Evolutionary conservation across 2,329 filamentous ascomycete genomes (phyloP).

Genomic region (Beauveria bassiana): DNA sequence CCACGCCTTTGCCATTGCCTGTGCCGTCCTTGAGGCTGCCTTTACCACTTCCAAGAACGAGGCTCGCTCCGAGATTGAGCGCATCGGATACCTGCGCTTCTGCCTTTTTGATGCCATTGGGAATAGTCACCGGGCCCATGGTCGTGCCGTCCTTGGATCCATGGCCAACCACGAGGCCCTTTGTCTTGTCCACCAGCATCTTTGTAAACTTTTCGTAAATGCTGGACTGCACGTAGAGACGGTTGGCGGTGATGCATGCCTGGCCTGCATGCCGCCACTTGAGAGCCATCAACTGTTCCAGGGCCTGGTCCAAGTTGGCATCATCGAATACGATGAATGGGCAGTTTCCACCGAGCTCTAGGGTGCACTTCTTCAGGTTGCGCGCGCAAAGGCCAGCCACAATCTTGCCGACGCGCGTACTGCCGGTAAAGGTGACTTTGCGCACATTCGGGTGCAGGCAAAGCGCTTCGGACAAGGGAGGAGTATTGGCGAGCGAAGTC

Average conservation of each 20-base stretch:
- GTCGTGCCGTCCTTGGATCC: conserved; percentile 37
- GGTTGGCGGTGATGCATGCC: conserved; percentile 60
- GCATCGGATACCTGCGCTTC: conserved; percentile 51
- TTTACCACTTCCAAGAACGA: conserved; percentile 9
- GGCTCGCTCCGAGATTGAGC: conserved; percentile 17
- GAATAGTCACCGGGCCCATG: conserved; percentile 28
- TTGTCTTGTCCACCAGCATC: conserved; percentile 43
- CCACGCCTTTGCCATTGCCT: conserved; percentile 35
- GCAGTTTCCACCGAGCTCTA: conserved; percentile 66
- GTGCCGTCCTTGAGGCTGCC: conserved; percentile 20
- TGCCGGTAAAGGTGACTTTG: conserved; percentile 73
- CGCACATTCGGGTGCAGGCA: conserved; percentile 37
- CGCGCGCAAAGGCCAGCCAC: conserved; percentile 53
- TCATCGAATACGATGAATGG: conserved; percentile 60
- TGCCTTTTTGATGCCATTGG: conserved; percentile 26
- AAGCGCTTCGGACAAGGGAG: conserved; percentile 36
- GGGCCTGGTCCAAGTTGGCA: conserved; percentile 58
- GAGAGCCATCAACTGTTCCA: conserved; percentile 51
- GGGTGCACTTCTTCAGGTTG: conserved; percentile 57
- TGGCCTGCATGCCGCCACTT: conserved; percentile 70
- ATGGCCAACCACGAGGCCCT: conserved; percentile 52
- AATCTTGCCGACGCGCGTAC: conserved; percentile 60
- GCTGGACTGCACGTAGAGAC: conserved; percentile 51
- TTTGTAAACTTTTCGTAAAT: conserved; percentile 55
- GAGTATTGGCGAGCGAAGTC: conserved; percentile 37